Evolutionary conservation across 2,329 filamentous ascomycete genomes (phyloP), one percentile per base, ranked within the genome.

Genomic region (Coniochaeta ligniaria): DNA sequence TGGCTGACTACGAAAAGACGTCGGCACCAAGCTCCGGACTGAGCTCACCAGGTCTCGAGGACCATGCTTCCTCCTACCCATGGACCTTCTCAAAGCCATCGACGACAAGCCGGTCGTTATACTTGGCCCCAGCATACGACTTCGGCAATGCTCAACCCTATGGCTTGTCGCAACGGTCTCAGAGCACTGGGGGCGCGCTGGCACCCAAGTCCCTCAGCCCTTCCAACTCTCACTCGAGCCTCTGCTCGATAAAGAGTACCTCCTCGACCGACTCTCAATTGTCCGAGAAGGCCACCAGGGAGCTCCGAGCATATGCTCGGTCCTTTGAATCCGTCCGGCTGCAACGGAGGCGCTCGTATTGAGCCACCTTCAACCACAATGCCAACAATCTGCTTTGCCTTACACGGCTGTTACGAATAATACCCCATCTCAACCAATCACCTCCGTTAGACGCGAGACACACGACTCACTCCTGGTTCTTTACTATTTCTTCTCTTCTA

Each of bases 261-360:
- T 74, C 81, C 28, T 84, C 83, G 58, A 80, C 80, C 67, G 84
- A 85, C 61, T 73, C 76, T 50, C 80, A 83, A 56, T 79, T 96
- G 65, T 92, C 92, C 3, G 87, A 90, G 65, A 89, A 90, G 74
- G 88, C 90, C 31, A 86, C 86, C 68, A 87, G 85, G 73, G 92
- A 96, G 73, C 83, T 97, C 38, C 86, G 88, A 71, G 88, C 89
- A 66, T 97, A 97, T 74, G 90, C 91, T 66, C 90, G 89, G 71
- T 92, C 90, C 2, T 96, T 97, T 72, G 93, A 97, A 74, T 90
- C 92, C 66, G 87, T 89, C 61, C 83, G 90, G 63, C 71, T 79
- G 60, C 81, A 84, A 68, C 81, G 83, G 66, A 76, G 83, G 69
- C 75, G 86, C 77, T 82, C 83, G 33, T 78, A 81, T 70, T 85